Conservation (phyloP, 1,284 basidiomycete species). For the Puccinia horiana region DNA sequence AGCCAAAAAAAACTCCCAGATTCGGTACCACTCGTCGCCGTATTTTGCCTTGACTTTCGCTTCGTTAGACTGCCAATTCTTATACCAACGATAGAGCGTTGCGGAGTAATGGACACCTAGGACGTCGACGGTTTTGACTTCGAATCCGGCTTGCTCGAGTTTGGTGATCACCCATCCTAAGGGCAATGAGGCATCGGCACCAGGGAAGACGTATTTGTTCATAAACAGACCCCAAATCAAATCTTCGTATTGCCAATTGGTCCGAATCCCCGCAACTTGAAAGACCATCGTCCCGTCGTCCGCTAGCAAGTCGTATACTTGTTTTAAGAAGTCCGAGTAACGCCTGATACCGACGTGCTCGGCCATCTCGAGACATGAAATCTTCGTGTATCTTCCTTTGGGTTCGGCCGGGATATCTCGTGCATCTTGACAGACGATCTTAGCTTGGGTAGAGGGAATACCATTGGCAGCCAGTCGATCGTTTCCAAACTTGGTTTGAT, state of each 20-base stretch:
- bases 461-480: conserved; percentile 82
- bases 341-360: conserved; percentile 97
- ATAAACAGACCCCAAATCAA: conserved; percentile 75
- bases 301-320: conserved; percentile 89
- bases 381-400: conserved; percentile 81
- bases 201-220: conserved; percentile 74
- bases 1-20: conserved; percentile 57
- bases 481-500: conserved; percentile 90
- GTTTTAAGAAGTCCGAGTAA: conserved; percentile 82
- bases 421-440: conserved; percentile 92
- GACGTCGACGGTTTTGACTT: conserved; percentile 94
- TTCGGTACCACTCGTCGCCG: conserved; percentile 69
- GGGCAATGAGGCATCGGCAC: conserved; percentile 91
- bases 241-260: conserved; percentile 95
- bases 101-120: conserved; percentile 75
- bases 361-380: conserved; percentile 96
- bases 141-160: conserved; percentile 86
- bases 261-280: conserved; percentile 93
- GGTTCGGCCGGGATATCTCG: conserved; percentile 81
- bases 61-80: conserved; percentile 70
- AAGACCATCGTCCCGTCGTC: conserved; percentile 93
- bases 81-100: conserved; percentile 87
- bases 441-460: conserved; percentile 72
- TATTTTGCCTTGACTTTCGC: conserved; percentile 84
- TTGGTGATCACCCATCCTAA: conserved; percentile 85